phyloP scores from a whole-genome alignment of 257 asterid genomes.

The Coffea canephora region DNA sequence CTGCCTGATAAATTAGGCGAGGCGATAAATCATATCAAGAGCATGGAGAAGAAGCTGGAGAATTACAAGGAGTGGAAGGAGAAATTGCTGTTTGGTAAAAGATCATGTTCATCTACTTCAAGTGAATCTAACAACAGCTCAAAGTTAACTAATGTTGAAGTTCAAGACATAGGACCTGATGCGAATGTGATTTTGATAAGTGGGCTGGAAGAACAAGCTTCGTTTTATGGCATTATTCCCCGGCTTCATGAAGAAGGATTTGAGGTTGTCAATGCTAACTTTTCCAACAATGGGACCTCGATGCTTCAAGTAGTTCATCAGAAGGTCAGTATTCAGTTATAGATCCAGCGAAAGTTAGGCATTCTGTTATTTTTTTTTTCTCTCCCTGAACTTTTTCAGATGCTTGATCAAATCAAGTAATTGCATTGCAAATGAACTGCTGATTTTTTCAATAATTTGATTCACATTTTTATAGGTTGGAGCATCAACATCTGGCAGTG shows the following conservation, averaged over 20 bases:
- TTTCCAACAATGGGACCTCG: conserved; percentile 39
- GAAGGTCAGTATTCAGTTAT: conserved; percentile 25
- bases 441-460: not conserved
- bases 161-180: conserved; percentile 45
- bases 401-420: not conserved
- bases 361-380: not conserved
- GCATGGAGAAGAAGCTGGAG: conserved; percentile 32
- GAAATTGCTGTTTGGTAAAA: conserved; percentile 8
- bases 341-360: not conserved
- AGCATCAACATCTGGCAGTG: conserved; percentile 22
- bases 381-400: not conserved
- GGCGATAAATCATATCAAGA: conserved; percentile 35
- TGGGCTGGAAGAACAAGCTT: conserved; percentile 25
- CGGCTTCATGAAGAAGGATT: conserved; percentile 30
- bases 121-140: not conserved
- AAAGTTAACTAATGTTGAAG: conserved; percentile 28
- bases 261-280: conserved; percentile 39
- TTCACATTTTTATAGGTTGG: conserved; percentile 20
- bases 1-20: conserved; percentile 49
- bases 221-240: conserved; percentile 32
- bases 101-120: conserved; percentile 13
- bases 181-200: conserved; percentile 28
- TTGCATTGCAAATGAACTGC: not conserved
- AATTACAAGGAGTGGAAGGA: conserved; percentile 31
- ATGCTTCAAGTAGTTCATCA: conserved; percentile 38